Base-by-base conservation (phyloP, 1,284 basidiomycete genomes). In the Malassezia japonica region DNA sequence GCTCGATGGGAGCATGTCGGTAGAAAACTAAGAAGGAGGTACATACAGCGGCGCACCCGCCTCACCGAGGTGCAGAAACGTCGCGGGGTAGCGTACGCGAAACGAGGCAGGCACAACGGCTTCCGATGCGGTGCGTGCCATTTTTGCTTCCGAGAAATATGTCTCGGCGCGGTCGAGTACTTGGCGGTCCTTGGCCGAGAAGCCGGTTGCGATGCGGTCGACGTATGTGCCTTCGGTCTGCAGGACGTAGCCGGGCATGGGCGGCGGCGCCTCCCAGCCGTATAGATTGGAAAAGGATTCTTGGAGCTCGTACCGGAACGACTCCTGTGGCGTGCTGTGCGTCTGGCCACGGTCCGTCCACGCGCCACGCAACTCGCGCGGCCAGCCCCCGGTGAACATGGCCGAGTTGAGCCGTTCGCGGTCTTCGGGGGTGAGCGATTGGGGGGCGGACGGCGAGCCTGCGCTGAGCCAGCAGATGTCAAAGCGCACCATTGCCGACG, bases 321-420 rank as follows among this genome's bases (percentile, higher is more conserved):
- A 37, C 23, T 51, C 49, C 8, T 45, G 23, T 2, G 25, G 9
- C 18, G 29, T 46, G 10, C 5, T 23, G n/a, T 41, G 50, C 12
- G 12, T 20, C 28, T 36, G 32, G 2, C 29, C 27, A 1, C 58
- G 59, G 44, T 60, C 60, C 15, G 63, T 65, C 61, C 63, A 65
- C 12, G 60, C 60, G 20, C 62, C 63, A 18, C 58, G 59, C 16
- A 59, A 47, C 28, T 65, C 63, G n/a, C 49, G 24, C 2, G 63
- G 63, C 63, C 63, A 65, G 28, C 51, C 44, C 6, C 37, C 46
- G 6, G 32, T 48, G 52, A 3, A 51, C 18, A 16, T 41, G 46
- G 15, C 27, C 12, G 16, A 27, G 16, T 32, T 37, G 10, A 51
- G 31, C 12, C 34, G 25, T 23, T 40, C 41, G 12, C 21, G 18